A percentile compares a stretch with the other conserved stretches of the same genome.
Conservation (phyloP, 257 asterid species). For the Eucommia ulmoides region DNA sequence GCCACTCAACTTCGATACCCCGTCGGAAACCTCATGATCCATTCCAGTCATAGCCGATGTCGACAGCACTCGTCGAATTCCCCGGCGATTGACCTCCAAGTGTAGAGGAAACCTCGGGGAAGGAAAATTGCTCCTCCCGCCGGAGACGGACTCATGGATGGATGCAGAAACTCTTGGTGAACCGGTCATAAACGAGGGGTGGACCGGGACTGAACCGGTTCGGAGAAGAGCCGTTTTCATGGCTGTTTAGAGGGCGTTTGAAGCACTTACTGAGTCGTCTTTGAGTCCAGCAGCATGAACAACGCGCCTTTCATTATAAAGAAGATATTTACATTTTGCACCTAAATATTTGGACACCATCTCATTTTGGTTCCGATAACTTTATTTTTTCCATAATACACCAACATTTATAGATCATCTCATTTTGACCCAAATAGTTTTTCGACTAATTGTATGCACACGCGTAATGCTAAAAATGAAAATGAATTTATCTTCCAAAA, state of each 20-base stretch:
- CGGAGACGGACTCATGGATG: slow-evolving; percentile 9
- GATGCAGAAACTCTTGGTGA: slow-evolving; percentile 15
- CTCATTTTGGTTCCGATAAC: too few species aligned
- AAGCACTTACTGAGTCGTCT: neutral
- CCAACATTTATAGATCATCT: too few species aligned
- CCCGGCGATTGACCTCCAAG: slow-evolving; percentile 9
- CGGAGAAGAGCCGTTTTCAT: slow-evolving; percentile 41
- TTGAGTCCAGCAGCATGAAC: too few species aligned
- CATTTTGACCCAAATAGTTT: too few species aligned
- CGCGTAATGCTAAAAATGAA: too few species aligned
- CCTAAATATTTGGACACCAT: too few species aligned
- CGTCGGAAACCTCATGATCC: slow-evolving; percentile 5
- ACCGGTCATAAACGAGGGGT: slow-evolving; percentile 5
- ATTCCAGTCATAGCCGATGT: slow-evolving; percentile 23
- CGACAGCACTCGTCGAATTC: slow-evolving; percentile 30
- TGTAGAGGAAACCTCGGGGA: slow-evolving; percentile 19
- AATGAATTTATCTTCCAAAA: too few species aligned
- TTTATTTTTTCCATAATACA: too few species aligned
- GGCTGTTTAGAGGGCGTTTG: neutral
- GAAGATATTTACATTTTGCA: too few species aligned
- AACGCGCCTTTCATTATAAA: too few species aligned
- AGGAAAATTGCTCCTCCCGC: slow-evolving; percentile 8
- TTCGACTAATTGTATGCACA: too few species aligned
- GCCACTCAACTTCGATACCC: slow-evolving; percentile 9
- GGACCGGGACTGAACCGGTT: slow-evolving; percentile 25